phyloP scores from a whole-genome alignment of 805 yeast genomes.

The Hanseniaspora pseudoguilliermondii region DNA sequence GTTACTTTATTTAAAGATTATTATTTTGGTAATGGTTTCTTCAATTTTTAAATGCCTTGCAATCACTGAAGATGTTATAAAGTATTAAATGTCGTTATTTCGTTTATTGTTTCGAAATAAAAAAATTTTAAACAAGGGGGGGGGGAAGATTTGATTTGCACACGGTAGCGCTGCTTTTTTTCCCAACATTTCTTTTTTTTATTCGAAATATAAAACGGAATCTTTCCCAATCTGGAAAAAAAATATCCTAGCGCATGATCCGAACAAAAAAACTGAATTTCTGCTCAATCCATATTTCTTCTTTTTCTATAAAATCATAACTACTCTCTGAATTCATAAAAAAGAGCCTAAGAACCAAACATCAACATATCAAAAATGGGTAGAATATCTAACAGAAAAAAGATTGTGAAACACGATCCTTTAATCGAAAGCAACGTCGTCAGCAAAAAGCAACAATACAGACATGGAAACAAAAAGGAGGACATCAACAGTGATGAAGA shows the following conservation, averaged over 20 bases:
- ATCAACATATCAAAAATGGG: slow-evolving; percentile 38
- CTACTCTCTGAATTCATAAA: background rate
- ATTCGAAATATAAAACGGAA: background rate
- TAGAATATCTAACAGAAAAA: slow-evolving; percentile 42
- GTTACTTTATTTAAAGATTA: background rate
- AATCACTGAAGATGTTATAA: no score
- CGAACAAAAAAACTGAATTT: no score
- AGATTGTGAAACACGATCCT: slow-evolving; percentile 64
- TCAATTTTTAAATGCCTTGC: no score
- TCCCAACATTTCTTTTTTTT: background rate
- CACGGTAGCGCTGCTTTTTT: background rate
- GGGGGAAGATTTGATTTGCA: no score
- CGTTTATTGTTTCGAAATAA: no score
- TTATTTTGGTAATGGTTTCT: background rate
- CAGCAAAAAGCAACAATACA: slow-evolving; percentile 12
- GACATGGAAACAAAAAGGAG: slow-evolving; percentile 18
- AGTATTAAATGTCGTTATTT: no score
- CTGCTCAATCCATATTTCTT: no score
- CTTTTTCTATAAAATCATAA: background rate
- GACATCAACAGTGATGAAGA: slow-evolving; percentile 30
- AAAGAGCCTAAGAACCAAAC: background rate
- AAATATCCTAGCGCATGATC: no score
- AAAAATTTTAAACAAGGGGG: no score
- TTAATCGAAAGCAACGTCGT: slow-evolving; percentile 32
- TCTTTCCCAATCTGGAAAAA: background rate